Base-by-base conservation (phyloP, 164 flowering plant species). In the Buxus sempervirens region DNA sequence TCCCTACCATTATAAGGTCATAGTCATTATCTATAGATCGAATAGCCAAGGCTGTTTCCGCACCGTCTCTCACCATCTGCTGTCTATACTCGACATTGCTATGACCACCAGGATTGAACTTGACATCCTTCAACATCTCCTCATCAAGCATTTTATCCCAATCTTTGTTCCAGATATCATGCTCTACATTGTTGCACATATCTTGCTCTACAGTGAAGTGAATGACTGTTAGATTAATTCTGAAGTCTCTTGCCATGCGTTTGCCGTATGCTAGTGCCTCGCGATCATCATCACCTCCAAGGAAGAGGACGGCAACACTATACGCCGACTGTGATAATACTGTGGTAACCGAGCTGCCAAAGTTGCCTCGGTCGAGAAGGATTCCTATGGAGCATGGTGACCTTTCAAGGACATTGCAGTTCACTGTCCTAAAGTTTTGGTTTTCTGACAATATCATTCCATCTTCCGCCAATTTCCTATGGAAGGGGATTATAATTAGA, bases 361-460 rank as follows among this genome's bases (percentile, higher is more conserved):
- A 6, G 9, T 53, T 53, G 15, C 75, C 73, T 12, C 74, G 74
- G 54, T 85, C 85, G 7, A 80, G 61, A 2, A 85, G 72, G 26
- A 88, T 54, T 0, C 83, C 92, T 1, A 85, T 87, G 1, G 92
- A 81, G 75, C 89, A 85, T n/a, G 86, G 85, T 22, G 86, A 85
- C 24, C 74, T 76, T 0, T 64, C 72, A 0, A 84, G 66, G 5
- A 89, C 69, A 9, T 76, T 75, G 7, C 18, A 38, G 71, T 86
- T 85, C 1, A 81, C 63, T 0, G 22, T 21, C 45, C 82, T 70
- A 13, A 48, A 5, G 2, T 22, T 25, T 19, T 20, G 25, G 14
- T 78, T 64, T 4, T 49, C 15, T 0, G 60, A 58, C 9, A 4
- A 53, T 1, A 22, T 36, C 0, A 58, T 0, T 1, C 80, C 85